A percentile compares a stretch with the other conserved stretches of the same genome.
Evolutionary conservation across 345 rosid genomes (phyloP).

Genomic region (Eucalyptus regnans): DNA sequence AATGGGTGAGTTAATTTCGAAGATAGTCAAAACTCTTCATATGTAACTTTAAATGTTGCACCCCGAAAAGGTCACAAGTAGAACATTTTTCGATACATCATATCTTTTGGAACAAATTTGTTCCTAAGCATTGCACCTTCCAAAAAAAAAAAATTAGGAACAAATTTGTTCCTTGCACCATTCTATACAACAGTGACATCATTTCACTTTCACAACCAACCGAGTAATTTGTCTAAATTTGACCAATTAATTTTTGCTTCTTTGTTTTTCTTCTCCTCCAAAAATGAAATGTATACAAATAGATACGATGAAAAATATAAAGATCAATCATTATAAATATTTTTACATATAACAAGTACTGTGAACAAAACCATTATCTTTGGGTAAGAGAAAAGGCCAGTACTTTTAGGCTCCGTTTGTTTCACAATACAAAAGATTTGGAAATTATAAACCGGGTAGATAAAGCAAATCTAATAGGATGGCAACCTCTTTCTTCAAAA

Average conservation of each 20-base stretch:
- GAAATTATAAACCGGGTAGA: neutral
- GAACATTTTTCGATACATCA: neutral
- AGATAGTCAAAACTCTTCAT: neutral
- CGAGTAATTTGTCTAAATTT: neutral
- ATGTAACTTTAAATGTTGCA: neutral
- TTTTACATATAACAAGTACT: no score
- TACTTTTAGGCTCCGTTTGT: neutral
- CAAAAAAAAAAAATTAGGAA: neutral
- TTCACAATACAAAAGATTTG: rapidly evolving
- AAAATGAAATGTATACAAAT: no score
- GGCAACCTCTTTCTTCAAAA: neutral
- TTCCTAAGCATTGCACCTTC: neutral
- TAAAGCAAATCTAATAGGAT: neutral
- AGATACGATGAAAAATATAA: neutral
- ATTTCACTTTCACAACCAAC: neutral
- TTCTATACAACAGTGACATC: neutral
- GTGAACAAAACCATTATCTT: neutral
- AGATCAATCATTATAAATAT: neutral
- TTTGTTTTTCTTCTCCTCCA: neutral
- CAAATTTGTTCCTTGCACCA: neutral
- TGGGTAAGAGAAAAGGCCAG: neutral
- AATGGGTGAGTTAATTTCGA: neutral
- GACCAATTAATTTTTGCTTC: neutral
- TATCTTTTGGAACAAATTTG: neutral
- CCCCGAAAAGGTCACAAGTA: neutral